These are phyloP conservation scores for Porphyrellus cyaneotinctus DNA, from an alignment of 768 basidiomycete genomes.

Conservation along the genomic window DNA sequence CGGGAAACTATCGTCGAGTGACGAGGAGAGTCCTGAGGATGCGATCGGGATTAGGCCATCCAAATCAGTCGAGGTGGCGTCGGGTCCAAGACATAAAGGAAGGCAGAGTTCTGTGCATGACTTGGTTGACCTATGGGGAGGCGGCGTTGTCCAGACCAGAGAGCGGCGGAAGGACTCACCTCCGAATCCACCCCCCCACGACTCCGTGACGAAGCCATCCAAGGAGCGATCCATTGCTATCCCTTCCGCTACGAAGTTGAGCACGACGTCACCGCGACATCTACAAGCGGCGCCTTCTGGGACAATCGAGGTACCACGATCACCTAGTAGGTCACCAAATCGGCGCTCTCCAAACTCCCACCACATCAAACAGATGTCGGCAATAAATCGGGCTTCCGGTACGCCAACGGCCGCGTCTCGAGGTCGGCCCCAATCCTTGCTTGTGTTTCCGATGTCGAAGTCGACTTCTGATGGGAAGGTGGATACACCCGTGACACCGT, in stretches of 20 bases:
- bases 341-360: constrained; percentile 28
- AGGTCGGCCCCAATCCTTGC: constrained; percentile 78
- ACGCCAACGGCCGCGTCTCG: constrained; percentile 37
- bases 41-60: constrained; percentile 27
- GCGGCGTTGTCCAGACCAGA: constrained; percentile 41
- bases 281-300: constrained; percentile 18
- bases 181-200: constrained; percentile 11
- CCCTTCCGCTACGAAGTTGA: constrained; percentile 18
- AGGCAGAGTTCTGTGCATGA: constrained; percentile 84
- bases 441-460: constrained; percentile 54
- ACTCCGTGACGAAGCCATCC: constrained; percentile 12
- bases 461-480: constrained; percentile 40
- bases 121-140: constrained; percentile 75
- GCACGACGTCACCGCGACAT: constrained; percentile 24
- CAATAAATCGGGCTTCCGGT: constrained; percentile 20
- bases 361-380: constrained; percentile 31
- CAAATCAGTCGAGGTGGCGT: constrained; percentile 21
- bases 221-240: constrained; percentile 21
- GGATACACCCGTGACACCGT: constrained; percentile 30
- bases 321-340: constrained; percentile 29
- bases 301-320: constrained; percentile 18
- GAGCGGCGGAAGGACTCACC: constrained; percentile 37
- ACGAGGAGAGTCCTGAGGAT: constrained; percentile 54
- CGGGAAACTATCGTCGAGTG: constrained; percentile 47
- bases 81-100: constrained; percentile 36